These are phyloP conservation scores for Triticum timopheevii DNA, from an alignment of 176 grass and related monocot species.

Conservation along the genomic window DNA sequence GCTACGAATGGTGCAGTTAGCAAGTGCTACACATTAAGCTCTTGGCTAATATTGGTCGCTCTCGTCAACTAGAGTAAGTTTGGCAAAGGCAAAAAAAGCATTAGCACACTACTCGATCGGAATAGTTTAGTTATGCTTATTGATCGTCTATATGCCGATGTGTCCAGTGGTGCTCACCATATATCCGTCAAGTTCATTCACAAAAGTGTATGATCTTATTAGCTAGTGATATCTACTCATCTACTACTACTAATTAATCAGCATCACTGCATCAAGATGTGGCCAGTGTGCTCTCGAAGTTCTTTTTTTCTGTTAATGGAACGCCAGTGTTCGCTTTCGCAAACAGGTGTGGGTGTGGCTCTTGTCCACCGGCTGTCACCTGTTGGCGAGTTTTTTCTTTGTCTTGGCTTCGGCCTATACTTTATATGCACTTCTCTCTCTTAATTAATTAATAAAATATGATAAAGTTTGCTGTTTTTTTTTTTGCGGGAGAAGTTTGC, in stretches of 20 bases:
- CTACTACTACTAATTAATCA: constrained; percentile 2
- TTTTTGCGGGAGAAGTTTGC: no score
- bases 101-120: not conserved
- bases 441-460: no score
- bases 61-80: constrained; percentile 1
- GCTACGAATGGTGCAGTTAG: not conserved
- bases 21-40: not conserved
- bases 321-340: not conserved
- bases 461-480: no score
- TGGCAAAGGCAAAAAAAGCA: constrained; percentile 3
- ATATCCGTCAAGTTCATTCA: not conserved
- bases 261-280: not conserved
- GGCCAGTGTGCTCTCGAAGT: not conserved
- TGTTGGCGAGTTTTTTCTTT: not conserved
- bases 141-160: not conserved
- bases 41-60: not conserved
- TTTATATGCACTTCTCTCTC: no score
- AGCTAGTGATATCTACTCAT: constrained; percentile 26
- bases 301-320: not conserved
- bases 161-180: not conserved
- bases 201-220: constrained; percentile 4
- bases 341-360: not conserved
- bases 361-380: not conserved
- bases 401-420: no score
- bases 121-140: not conserved